Evolutionary conservation across 495 filamentous ascomycete species (phyloP).

Genomic region (Penicillium odoratum): DNA sequence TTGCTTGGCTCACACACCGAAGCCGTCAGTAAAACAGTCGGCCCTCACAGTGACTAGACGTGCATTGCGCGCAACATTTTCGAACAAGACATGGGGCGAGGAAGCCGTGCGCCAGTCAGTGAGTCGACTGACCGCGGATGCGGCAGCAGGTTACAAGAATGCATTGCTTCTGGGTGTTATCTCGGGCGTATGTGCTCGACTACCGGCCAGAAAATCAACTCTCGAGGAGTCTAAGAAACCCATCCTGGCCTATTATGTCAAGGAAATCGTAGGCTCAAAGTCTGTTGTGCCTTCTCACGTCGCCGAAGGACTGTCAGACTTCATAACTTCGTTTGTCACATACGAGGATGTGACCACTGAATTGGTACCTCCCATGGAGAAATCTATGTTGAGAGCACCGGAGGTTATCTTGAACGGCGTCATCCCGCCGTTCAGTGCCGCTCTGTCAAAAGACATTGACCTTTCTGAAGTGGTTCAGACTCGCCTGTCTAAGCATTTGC

Average conservation of each 20-base stretch:
- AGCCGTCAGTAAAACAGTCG: conserved; percentile 58
- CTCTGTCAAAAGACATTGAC: conserved; percentile 70
- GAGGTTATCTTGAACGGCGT: conserved; percentile 83
- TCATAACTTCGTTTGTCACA: conserved; percentile 75
- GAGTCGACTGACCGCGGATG: conserved; percentile 60
- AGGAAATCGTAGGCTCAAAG: conserved; percentile 82
- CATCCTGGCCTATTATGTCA: conserved; percentile 76
- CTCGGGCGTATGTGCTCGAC: conserved; percentile 77
- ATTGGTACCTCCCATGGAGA: conserved; percentile 79
- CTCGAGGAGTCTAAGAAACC: conserved; percentile 65
- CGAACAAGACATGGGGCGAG: conserved; percentile 53
- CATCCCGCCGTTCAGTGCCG: conserved; percentile 64
- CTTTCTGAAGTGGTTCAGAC: conserved; percentile 68
- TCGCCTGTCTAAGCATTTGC: conserved; percentile 76
- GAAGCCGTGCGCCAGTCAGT: conserved; percentile 64
- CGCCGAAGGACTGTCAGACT: conserved; percentile 72
- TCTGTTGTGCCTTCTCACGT: conserved; percentile 69
- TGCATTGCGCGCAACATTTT: conserved; percentile 69
- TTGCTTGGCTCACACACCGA: conserved; percentile 64
- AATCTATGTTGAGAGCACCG: conserved; percentile 81
- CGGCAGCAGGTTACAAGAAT: conserved; percentile 63
- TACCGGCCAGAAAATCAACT: conserved; percentile 54
- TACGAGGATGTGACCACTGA: conserved; percentile 73
- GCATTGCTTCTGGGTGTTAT: conserved; percentile 78
- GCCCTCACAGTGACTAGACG: conserved; percentile 72